Base-by-base conservation (phyloP, 2,329 filamentous ascomycete genomes). In the Malbranchea cinnamomea region DNA sequence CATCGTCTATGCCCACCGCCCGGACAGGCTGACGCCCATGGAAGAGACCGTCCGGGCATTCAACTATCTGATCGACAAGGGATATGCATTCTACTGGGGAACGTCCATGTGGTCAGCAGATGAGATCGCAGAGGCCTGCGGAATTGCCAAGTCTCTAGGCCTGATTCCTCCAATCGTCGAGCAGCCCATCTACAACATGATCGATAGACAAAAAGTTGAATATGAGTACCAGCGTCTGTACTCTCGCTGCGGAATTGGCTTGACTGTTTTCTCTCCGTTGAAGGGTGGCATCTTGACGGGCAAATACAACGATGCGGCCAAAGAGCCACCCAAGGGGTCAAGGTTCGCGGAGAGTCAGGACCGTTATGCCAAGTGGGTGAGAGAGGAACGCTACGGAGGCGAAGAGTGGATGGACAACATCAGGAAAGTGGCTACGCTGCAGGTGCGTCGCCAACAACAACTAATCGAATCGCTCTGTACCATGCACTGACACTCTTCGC, bases 11-110 rank as follows among this genome's bases (percentile, higher is more conserved):
- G 74, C 74, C n/a, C 76, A 80, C 54, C 65, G 75, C 7, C 71
- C 75, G 2, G 76, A 81, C 47, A 63, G 71, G 8, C 57, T 52
- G 24, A 79, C 74, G 1, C 76, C 75, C 1, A 79, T 80, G 54
- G 73, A 79, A 50, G 76, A 80, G 57, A 74, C 66, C 0, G 74
- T 81, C 22, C 68, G 74, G 24, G 73, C 74, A 22, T 79, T 81
- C 58, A 79, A 79, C 59, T 62, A 77, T 50, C 55, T 81, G 21
- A 79, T 82, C 48, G 62, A 74, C 46, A 63, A 62, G 0, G 77
- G 76, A 32, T 72, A 77, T 55, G 69, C 71, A 2, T 69, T 81
- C 39, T 78, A 79, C 59, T 78, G 74, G 73, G 74, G 72, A 28
- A 78, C 74, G 0, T 76, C 70, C 1, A 71, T 78, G 50, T 79